Evolutionary conservation across 2,329 filamentous ascomycete species (phyloP), one percentile per base, ranked within the genome.

Genomic region (Myriosclerotinia duriaeana): DNA sequence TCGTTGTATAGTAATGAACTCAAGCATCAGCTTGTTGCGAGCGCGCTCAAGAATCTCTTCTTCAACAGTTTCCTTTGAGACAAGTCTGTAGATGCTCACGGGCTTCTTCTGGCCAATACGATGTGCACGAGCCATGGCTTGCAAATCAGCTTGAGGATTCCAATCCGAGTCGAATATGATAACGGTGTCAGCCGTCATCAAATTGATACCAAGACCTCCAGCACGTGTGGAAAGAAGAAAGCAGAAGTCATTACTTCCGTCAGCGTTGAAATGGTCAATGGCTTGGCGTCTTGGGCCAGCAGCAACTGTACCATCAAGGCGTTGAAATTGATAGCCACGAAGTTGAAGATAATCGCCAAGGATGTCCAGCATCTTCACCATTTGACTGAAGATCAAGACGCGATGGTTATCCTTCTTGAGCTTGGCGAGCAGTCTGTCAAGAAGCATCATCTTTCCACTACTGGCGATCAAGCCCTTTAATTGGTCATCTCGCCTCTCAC

Each of bases 361-460:
- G 64, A 99, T 95, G 75, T 99, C 93, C 30, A 99, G 85, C 91
- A 99, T 98, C 76, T 92, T 96, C 46, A 99, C 96, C 95, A 99
- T 99, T 77, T 99, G 95, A 77, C 94, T 98, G 82, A 99, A 99
- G 71, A 99, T 98, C 70, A 99, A 81, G 15, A 99, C 96, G 65
- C 95, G 91, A 78, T 99, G 95, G 58, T 92, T 92, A 75, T 99
- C 95, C 72, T 89, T 91, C 78, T 90, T 97, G 71, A 99, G 81
- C 79, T 99, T 99, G 7, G 90, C 90, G 14, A 99, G 84, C n/a
- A 99, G 87, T 76, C 93, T 92, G 74, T 99, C 95, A 9, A 99
- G 86, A 59, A 99, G 84, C 93, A 98, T 98, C 95, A 99, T 97
- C 80, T 99, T 99, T 72, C 96, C 96, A 79, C 95, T 99, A 76